Conservation (phyloP, 768 basidiomycete genomes). For the Naematelia aurantialba region DNA sequence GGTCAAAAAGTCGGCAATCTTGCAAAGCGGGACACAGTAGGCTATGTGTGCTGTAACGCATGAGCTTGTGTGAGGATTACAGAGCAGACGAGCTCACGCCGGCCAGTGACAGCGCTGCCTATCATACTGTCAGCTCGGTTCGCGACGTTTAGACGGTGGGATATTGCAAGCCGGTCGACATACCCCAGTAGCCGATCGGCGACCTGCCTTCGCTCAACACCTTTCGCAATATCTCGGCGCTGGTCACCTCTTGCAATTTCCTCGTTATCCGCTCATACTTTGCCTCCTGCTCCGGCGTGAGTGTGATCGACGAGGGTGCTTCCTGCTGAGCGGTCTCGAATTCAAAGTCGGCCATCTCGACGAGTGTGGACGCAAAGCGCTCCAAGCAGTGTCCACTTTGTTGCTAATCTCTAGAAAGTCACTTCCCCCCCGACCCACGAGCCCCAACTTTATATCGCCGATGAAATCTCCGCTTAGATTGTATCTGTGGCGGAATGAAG, state of each 20-base stretch:
- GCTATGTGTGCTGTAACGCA: slow-evolving; percentile 76
- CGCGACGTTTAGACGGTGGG: neutral
- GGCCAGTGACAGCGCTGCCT: slow-evolving; percentile 91
- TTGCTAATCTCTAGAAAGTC: too few species aligned
- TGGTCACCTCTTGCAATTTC: slow-evolving; percentile 79
- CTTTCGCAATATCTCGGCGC: slow-evolving; percentile 74
- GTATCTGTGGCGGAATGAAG: neutral
- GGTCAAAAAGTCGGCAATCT: slow-evolving; percentile 91
- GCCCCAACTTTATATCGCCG: neutral
- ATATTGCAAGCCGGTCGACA: slow-evolving; percentile 41
- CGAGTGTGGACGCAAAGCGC: too few species aligned
- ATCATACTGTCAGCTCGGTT: slow-evolving; percentile 6
- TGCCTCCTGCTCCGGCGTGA: slow-evolving; percentile 42
- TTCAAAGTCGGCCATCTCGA: slow-evolving; percentile 25
- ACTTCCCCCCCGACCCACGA: neutral
- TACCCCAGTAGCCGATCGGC: slow-evolving; percentile 89
- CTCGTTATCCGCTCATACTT: slow-evolving; percentile 78
- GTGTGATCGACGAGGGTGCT: slow-evolving; percentile 24
- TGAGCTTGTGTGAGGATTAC: neutral
- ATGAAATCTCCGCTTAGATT: neutral
- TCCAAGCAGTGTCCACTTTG: too few species aligned
- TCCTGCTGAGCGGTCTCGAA: slow-evolving; percentile 20
- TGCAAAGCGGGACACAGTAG: slow-evolving; percentile 90
- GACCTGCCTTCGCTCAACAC: slow-evolving; percentile 72
- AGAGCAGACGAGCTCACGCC: slow-evolving; percentile 63